Conservation (phyloP, 208 protist genomes). For the Leishmania turanica region DNA sequence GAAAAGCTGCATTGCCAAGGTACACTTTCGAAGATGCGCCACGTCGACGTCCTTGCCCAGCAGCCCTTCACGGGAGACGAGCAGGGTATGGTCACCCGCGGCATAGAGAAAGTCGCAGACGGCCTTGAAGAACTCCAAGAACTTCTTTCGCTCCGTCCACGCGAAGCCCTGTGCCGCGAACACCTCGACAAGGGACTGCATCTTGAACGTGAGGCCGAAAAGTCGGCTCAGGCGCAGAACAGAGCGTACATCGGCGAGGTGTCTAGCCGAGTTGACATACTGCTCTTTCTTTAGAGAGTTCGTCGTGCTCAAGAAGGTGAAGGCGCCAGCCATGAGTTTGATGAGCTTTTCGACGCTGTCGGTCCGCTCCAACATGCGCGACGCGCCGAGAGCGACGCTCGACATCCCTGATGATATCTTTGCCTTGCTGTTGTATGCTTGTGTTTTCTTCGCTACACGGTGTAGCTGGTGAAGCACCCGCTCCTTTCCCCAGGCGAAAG, state of each 20-base stretch:
- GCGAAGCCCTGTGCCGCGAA: conserved; percentile 41
- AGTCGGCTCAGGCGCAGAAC: conserved; percentile 60
- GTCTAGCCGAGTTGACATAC: not conserved
- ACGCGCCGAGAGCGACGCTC: conserved; percentile 11
- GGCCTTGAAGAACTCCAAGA: conserved; percentile 51
- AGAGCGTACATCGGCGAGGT: conserved; percentile 39
- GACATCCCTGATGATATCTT: not conserved
- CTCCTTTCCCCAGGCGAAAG: not conserved
- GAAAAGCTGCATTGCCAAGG: conserved; percentile 6
- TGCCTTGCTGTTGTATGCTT: not conserved
- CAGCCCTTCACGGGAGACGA: conserved; percentile 34
- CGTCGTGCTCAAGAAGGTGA: conserved; percentile 25
- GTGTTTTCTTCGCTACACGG: not conserved
- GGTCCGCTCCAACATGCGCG: conserved; percentile 39
- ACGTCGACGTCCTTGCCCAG: not conserved
- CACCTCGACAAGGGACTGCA: conserved; percentile 33
- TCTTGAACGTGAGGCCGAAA: conserved; percentile 39
- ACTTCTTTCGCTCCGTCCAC: conserved; percentile 49
- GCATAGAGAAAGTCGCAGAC: conserved; percentile 47
- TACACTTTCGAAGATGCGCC: not conserved
- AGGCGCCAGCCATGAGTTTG: conserved; percentile 45
- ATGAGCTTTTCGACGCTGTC: conserved; percentile 65
- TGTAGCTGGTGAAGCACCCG: not conserved
- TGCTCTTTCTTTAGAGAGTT: not conserved
- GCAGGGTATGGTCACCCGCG: conserved; percentile 43